These are phyloP conservation scores for Colletotrichum filicis DNA, from an alignment of 2,329 filamentous ascomycete genomes.

Conservation along the genomic window DNA sequence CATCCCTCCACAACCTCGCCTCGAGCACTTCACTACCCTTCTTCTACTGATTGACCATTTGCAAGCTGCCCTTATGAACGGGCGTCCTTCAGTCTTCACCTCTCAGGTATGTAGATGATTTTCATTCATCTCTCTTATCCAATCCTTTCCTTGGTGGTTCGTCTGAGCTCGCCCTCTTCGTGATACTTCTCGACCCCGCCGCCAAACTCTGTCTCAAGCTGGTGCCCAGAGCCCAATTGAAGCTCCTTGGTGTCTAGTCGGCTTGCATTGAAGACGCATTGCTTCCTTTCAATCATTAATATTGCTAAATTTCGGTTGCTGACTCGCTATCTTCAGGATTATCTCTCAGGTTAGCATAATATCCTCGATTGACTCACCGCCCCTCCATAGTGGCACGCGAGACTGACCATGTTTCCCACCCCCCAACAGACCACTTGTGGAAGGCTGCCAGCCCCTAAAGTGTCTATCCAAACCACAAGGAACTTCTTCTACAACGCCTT, in stretches of 20 bases:
- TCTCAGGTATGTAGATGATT: conserved; percentile 74
- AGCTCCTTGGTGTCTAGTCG: not conserved
- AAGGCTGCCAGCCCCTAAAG: conserved; percentile 60
- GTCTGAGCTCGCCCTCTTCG: conserved; percentile 14
- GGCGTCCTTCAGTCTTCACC: conserved; percentile 85
- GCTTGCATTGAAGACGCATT: conserved; percentile 2
- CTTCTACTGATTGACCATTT: conserved; percentile 44
- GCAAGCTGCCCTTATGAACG: conserved; percentile 82
- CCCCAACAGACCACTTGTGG: conserved; percentile 61
- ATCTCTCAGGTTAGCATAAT: conserved; percentile 75
- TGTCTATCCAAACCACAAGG: conserved; percentile 39
- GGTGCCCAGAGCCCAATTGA: conserved; percentile 23
- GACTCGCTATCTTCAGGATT: conserved; percentile 67
- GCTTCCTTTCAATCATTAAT: not conserved
- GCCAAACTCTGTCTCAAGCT: conserved; percentile 22
- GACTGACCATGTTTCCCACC: conserved; percentile 42
- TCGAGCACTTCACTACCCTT: conserved; percentile 36
- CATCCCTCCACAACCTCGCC: conserved; percentile 32
- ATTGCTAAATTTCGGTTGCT: conserved; percentile 45
- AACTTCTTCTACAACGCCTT: not conserved
- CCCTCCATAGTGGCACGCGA: conserved; percentile 33
- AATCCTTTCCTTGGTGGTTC: not conserved
- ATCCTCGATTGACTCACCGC: conserved; percentile 54
- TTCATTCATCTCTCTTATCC: not conserved
- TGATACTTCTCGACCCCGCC: conserved; percentile 30